A percentile compares a stretch with the other conserved stretches of the same genome.
phyloP scores from a whole-genome alignment of 306 rosid genomes.

The Ormosia emarginata region DNA sequence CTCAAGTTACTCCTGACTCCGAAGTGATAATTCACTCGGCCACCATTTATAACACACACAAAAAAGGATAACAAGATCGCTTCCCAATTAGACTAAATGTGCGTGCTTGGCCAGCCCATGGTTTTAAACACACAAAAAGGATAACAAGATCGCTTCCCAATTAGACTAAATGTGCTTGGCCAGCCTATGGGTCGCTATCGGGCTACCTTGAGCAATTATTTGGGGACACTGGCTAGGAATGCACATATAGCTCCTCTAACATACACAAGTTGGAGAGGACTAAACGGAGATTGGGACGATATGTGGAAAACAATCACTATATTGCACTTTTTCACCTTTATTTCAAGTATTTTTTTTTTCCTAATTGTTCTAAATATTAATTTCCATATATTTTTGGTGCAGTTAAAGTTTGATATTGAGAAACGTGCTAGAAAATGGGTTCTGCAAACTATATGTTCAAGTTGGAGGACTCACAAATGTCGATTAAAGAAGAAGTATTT shows the following conservation, averaged over 20 bases:
- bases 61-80: too few relatives aligned
- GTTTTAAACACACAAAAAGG: too few relatives aligned
- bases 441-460: neutral
- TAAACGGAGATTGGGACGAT: neutral
- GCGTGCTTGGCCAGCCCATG: neutral
- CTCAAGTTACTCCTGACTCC: too few relatives aligned
- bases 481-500: neutral
- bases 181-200: neutral
- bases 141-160: neutral
- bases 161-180: neutral
- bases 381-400: neutral
- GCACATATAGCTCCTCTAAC: neutral
- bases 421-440: neutral
- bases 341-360: neutral
- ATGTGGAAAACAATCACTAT: neutral
- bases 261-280: neutral
- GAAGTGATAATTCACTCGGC: too few relatives aligned
- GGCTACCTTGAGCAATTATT: neutral
- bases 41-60: too few relatives aligned
- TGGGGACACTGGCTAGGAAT: neutral
- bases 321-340: neutral
- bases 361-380: neutral
- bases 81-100: too few relatives aligned
- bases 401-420: neutral
- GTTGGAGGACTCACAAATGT: neutral